Evolutionary conservation across 768 basidiomycete species (phyloP).

Genomic region (Paxillus ammoniavirescens): DNA sequence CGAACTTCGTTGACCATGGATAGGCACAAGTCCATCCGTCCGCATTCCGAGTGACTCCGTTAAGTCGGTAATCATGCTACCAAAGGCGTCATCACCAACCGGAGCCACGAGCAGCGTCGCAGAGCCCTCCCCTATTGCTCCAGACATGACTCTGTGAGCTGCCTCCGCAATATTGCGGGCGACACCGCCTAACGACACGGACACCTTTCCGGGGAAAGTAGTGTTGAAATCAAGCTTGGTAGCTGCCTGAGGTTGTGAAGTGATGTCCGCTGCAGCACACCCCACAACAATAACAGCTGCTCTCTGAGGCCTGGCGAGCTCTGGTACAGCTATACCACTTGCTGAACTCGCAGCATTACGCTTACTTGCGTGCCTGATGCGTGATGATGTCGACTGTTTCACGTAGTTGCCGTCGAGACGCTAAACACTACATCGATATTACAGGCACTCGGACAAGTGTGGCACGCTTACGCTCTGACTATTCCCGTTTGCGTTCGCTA

Average conservation of each 20-base stretch:
- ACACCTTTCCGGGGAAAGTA: conserved; percentile 77
- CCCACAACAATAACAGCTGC: conserved; percentile 74
- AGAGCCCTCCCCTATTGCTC: conserved; percentile 21
- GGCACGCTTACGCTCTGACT: conserved; percentile 17
- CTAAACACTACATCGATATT: conserved; percentile 10
- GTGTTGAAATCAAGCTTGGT: conserved; percentile 53
- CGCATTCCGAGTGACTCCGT: conserved; percentile 69
- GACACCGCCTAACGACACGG: conserved; percentile 81
- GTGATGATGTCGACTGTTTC: not conserved
- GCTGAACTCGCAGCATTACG: not conserved
- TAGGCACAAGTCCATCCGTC: conserved; percentile 68
- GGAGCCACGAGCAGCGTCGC: conserved; percentile 69
- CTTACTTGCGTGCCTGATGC: not conserved
- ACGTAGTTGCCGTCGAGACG: conserved; percentile 2
- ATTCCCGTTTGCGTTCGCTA: conserved; percentile 30
- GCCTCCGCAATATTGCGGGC: conserved; percentile 96
- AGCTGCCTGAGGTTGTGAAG: conserved; percentile 47
- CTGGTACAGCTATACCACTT: not conserved
- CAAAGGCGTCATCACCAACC: conserved; percentile 77
- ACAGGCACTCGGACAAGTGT: not conserved
- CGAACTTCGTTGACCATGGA: conserved; percentile 52
- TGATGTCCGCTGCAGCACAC: conserved; percentile 87
- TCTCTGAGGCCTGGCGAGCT: conserved; percentile 9
- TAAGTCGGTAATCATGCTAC: conserved; percentile 59
- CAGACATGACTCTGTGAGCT: conserved; percentile 59